Evolutionary conservation across 2,329 filamentous ascomycete species (phyloP).

Genomic region (Arthrobotrys iridis): DNA sequence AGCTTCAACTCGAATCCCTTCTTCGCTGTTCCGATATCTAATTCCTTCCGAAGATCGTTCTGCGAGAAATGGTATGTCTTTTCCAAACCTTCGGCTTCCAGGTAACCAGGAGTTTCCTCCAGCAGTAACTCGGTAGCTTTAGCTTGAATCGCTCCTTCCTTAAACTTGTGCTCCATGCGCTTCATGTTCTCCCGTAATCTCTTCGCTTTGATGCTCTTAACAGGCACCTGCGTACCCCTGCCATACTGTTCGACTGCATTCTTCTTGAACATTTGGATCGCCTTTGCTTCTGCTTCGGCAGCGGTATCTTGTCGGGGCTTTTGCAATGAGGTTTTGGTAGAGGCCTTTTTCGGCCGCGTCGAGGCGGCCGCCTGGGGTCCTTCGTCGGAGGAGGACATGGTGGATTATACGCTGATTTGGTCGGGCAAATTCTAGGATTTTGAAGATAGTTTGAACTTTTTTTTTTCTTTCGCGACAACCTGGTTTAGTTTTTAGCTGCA

Average conservation of each 20-base stretch:
- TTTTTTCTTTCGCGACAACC: slow-evolving; percentile 44
- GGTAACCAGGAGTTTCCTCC: slow-evolving; percentile 83
- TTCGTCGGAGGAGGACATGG: slow-evolving; percentile 49
- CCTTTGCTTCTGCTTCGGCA: slow-evolving; percentile 56
- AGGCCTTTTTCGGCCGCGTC: slow-evolving; percentile 57
- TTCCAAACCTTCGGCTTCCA: slow-evolving; percentile 93
- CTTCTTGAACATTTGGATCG: slow-evolving; percentile 62
- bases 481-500: slow-evolving; percentile 40
- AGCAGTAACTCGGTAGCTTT: slow-evolving; percentile 96
- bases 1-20: slow-evolving; percentile 92
- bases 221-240: slow-evolving; percentile 78
- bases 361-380: slow-evolving; percentile 22
- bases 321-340: slow-evolving; percentile 63
- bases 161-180: slow-evolving; percentile 81
- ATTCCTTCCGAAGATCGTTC: slow-evolving; percentile 78
- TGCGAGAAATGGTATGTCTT: slow-evolving; percentile 92
- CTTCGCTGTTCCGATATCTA: slow-evolving; percentile 84
- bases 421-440: slow-evolving; percentile 1
- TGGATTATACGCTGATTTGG: slow-evolving; percentile 13
- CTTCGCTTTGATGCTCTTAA: slow-evolving; percentile 82
- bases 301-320: slow-evolving; percentile 18
- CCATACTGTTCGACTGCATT: slow-evolving; percentile 70
- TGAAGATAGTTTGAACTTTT: slow-evolving; percentile 24
- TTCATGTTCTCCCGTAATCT: slow-evolving; percentile 85
- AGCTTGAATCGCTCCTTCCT: slow-evolving; percentile 80